Conservation (phyloP, 2,329 filamentous ascomycete species). For the Calycina marina region DNA sequence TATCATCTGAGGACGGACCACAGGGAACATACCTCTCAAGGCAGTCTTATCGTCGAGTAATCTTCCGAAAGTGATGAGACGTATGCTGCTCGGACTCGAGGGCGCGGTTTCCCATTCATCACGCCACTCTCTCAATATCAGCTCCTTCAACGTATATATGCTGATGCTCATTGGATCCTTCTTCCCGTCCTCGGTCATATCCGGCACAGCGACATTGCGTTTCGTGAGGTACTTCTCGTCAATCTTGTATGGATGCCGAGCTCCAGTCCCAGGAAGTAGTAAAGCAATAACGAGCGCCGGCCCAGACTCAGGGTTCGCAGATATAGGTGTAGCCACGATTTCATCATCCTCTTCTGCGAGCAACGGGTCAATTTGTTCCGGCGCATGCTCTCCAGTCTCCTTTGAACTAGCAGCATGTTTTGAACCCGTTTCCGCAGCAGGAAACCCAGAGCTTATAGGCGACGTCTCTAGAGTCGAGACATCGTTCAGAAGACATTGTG, state of each 20-base stretch:
- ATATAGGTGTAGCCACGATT: too few relatives aligned
- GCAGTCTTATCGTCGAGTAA: conserved; percentile 78
- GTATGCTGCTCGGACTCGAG: conserved; percentile 74
- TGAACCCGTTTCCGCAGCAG: conserved; percentile 3
- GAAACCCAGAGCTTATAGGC: conserved; percentile 9
- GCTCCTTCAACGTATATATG: conserved; percentile 84
- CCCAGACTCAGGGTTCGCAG: conserved; percentile 22
- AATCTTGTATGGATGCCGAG: conserved; percentile 78
- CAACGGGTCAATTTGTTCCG: too few relatives aligned
- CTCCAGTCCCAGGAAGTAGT: conserved; percentile 69
- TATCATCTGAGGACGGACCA: not conserved
- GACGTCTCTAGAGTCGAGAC: conserved; percentile 14
- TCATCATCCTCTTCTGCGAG: too few relatives aligned
- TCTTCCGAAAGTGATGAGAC: conserved; percentile 83
- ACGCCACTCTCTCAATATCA: conserved; percentile 87
- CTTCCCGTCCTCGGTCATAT: conserved; percentile 39
- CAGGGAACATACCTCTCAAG: conserved; percentile 53
- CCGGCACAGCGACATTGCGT: conserved; percentile 63
- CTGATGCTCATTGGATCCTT: conserved; percentile 80
- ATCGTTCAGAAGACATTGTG: conserved; percentile 15
- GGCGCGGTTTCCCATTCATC: conserved; percentile 83
- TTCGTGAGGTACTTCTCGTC: conserved; percentile 75
- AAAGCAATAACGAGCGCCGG: conserved; percentile 57
- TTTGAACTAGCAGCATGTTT: too few relatives aligned
- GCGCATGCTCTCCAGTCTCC: too few relatives aligned